Conservation (phyloP, 352 stramenopile species). For the Elongisporangium anandrum region DNA sequence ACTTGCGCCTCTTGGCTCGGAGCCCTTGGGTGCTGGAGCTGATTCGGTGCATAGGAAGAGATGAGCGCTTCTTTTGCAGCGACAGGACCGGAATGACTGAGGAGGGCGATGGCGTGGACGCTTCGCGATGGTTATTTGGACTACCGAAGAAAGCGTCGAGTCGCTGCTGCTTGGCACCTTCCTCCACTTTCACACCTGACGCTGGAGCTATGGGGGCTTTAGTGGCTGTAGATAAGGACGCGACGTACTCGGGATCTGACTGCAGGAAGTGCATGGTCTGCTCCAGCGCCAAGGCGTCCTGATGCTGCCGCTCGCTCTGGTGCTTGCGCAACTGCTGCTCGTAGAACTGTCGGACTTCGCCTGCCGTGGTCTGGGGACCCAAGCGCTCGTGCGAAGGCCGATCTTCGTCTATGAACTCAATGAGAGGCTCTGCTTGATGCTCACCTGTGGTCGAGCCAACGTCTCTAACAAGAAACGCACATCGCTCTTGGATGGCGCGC, state of each 20-base stretch:
- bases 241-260: constrained; percentile 40
- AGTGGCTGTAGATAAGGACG: constrained; percentile 1
- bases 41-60: background rate
- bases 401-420: constrained; percentile 56
- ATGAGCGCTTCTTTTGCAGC: background rate
- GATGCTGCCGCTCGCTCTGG: constrained; percentile 21
- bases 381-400: constrained; percentile 16
- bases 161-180: constrained; percentile 27
- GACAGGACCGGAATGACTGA: background rate
- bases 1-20: background rate
- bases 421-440: constrained; percentile 2
- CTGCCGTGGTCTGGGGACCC: constrained; percentile 2
- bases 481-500: constrained; percentile 38
- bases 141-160: constrained; percentile 34
- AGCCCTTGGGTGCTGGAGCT: background rate
- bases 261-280: constrained; percentile 55
- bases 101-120: background rate
- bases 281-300: constrained; percentile 31
- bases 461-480: constrained; percentile 36
- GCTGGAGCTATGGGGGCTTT: background rate
- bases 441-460: constrained; percentile 7
- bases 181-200: background rate
- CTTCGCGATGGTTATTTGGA: background rate
- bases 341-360: constrained; percentile 41
- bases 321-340: constrained; percentile 29